Conservation (phyloP, 2,329 filamentous ascomycete species). For the Corynespora cassiicola region DNA sequence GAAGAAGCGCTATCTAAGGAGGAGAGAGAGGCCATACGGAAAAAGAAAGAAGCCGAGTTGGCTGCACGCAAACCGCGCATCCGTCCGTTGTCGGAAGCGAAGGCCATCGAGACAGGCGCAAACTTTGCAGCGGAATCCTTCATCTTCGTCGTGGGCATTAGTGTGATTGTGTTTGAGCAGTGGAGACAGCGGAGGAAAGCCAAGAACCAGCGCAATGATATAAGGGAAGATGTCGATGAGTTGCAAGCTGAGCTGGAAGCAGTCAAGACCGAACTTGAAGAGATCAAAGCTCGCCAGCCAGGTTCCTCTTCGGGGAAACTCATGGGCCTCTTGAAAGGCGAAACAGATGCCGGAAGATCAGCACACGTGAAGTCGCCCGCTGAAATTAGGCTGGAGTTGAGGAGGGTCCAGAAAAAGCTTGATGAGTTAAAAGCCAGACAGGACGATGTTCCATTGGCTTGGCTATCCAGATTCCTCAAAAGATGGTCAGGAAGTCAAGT, state of each 20-base stretch:
- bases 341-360: conserved; percentile 32
- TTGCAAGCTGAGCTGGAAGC: conserved; percentile 57
- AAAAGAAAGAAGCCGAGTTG: conserved; percentile 47
- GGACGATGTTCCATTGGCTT: no score
- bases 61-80: conserved; percentile 59
- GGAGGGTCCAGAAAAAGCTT: no score
- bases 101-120: conserved; percentile 72
- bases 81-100: conserved; percentile 69
- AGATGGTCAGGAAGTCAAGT: no score
- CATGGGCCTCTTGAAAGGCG: conserved; percentile 36
- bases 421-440: no score
- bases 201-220: conserved; percentile 63
- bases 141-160: conserved; percentile 68
- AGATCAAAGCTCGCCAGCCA: conserved; percentile 44
- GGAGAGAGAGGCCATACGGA: conserved; percentile 56
- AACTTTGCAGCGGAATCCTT: conserved; percentile 74
- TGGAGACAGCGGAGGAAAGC: conserved; percentile 68
- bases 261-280: conserved; percentile 48
- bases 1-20: conserved; percentile 58
- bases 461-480: no score
- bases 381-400: no score
- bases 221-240: conserved; percentile 64
- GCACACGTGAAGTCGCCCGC: no score
- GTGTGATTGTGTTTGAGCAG: conserved; percentile 68
- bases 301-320: conserved; percentile 31